Evolutionary conservation across 495 filamentous ascomycete species (phyloP).

Genomic region (Penicillium egyptiacum): DNA sequence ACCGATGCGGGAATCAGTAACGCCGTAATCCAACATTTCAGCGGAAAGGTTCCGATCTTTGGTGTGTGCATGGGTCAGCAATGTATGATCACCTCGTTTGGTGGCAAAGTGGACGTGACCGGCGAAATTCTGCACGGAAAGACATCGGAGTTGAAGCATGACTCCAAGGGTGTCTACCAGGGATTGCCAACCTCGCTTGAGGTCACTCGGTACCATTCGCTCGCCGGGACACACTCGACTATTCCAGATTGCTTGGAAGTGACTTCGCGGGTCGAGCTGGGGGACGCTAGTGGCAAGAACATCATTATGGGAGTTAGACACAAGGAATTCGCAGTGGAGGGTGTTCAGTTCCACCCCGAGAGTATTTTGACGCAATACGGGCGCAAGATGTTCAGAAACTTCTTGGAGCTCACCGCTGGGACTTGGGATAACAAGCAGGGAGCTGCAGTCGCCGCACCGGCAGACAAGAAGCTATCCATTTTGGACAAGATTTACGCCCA

Average conservation of each 20-base stretch:
- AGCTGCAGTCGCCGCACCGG: constrained; percentile 25
- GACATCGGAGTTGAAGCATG: constrained; percentile 86
- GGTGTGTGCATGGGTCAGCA: constrained; percentile 99
- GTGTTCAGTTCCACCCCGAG: constrained; percentile 97
- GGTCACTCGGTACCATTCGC: constrained; percentile 94
- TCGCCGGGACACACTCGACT: constrained; percentile 88
- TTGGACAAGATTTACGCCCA: constrained; percentile 89
- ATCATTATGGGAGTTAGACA: constrained; percentile 98
- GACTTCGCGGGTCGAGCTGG: constrained; percentile 77
- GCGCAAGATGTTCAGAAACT: constrained; percentile 86
- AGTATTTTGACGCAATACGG: constrained; percentile 92
- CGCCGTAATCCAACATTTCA: constrained; percentile 86
- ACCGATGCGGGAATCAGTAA: constrained; percentile 91
- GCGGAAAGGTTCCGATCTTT: constrained; percentile 94
- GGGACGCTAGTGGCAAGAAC: constrained; percentile 56
- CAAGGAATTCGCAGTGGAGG: constrained; percentile 85
- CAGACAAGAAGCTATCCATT: constrained; percentile 73
- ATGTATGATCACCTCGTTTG: constrained; percentile 91
- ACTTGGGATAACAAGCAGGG: constrained; percentile 76
- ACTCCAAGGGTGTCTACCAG: constrained; percentile 82
- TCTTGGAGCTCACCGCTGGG: constrained; percentile 79
- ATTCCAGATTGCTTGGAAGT: constrained; percentile 87
- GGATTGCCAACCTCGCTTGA: constrained; percentile 73
- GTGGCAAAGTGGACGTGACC: constrained; percentile 86
- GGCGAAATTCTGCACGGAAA: constrained; percentile 98